Conservation (phyloP, 2,329 filamentous ascomycete species). For the Chaetomiaceae sp. region DNA sequence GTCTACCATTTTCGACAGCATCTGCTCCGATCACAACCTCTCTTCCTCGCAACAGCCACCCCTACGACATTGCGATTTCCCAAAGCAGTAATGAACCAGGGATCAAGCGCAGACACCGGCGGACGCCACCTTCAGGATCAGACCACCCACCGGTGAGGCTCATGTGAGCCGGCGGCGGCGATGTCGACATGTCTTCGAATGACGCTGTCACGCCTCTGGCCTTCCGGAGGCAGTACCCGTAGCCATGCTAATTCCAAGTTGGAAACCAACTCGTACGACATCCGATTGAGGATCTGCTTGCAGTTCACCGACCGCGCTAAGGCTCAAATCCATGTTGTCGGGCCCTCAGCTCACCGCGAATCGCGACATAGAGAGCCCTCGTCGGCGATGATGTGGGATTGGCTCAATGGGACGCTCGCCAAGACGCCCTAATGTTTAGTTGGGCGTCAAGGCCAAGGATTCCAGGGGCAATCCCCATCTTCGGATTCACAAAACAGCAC, state of each 20-base stretch:
- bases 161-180: not conserved
- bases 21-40: no score
- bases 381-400: not conserved
- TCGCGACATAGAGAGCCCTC: not conserved
- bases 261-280: not conserved
- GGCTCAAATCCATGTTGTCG: not conserved
- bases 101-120: no score
- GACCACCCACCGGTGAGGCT: not conserved
- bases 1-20: no score
- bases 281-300: not conserved
- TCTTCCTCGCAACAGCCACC: no score
- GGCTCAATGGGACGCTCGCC: not conserved
- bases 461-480: no score
- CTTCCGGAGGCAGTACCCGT: slow-evolving; percentile 1
- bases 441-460: not conserved
- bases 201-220: not conserved
- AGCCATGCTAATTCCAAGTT: not conserved
- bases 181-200: not conserved
- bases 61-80: no score
- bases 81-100: no score
- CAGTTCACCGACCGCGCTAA: not conserved
- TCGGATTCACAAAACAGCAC: no score
- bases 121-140: no score
- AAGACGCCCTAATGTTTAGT: not conserved
- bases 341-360: not conserved